Base-by-base conservation (phyloP, 495 filamentous ascomycete species). In the Corynascus novoguineensis region DNA sequence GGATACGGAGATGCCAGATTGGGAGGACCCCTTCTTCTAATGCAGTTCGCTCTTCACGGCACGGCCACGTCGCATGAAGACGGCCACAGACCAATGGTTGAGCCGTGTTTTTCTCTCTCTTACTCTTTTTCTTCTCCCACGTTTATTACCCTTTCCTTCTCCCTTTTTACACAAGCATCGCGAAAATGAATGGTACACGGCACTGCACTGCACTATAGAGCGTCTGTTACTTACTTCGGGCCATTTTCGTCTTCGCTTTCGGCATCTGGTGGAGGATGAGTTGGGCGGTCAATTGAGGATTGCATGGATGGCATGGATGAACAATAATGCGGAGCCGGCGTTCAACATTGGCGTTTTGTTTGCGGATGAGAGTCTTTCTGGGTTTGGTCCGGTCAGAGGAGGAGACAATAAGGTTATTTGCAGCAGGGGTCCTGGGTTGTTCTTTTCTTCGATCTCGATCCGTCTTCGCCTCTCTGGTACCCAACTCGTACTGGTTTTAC, bases 271-370 rank as follows among this genome's bases (percentile, higher is more conserved):
- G 37, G 37, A 21, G 15, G 37, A n/a, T 19, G 37, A 17, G 17
- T 41, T n/a, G 37, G 34, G 37, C 37, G 37, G 37, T 41, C 17
- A 38, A 12, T 7, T 24, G 28, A 45, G 42, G 28, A 45, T 45
- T 21, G 42, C 21, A 45, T 11, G 22, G 22, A 45, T 45, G 44
- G 44, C 19, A 21, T n/a, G 38, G 10, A 41, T 21, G 17, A 11
- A 15, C 25, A 17, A 28, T 15, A 27, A 28, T 8, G 24, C 44
- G 44, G 44, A 47, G 44, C 17, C 44, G 44, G 44, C 48, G 48
- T 37, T 32, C 37, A 35, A 12, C 21, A 24, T 9, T 10, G 42
- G 54, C 21, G 31, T 49, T 57, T 48, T 55, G 6, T 55, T 55
- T 28, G 5, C 48, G 29, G 17, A 28, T 46, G 22, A 17, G 34